Conservation (phyloP, 768 basidiomycete species). For the Clavulina sp. region DNA sequence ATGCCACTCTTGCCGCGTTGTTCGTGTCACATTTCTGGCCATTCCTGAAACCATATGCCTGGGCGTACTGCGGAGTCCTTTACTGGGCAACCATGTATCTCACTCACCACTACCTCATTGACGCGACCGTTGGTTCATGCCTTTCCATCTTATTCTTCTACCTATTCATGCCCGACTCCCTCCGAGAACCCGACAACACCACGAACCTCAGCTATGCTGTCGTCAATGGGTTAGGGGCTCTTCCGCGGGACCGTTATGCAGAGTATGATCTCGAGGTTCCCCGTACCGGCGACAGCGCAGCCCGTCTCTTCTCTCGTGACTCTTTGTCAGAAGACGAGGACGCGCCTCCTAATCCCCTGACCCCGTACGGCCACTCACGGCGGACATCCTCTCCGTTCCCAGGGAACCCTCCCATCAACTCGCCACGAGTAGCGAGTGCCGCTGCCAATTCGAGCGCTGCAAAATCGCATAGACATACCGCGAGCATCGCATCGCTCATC, state of each 20-base stretch:
- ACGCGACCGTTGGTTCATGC: constrained; percentile 87
- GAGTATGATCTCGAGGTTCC: constrained; percentile 48
- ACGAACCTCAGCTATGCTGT: constrained; percentile 20
- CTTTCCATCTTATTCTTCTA: constrained; percentile 80
- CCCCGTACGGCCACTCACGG: background rate
- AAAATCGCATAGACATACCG: constrained; percentile 56
- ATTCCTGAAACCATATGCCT: constrained; percentile 42
- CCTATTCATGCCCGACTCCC: constrained; percentile 65
- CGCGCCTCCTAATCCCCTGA: background rate
- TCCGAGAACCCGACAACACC: constrained; percentile 37
- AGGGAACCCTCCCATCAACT: constrained; percentile 36
- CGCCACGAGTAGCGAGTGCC: constrained; percentile 31
- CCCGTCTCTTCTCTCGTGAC: background rate
- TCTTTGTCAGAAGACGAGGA: background rate
- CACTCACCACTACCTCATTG: constrained; percentile 96
- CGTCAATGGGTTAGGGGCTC: constrained; percentile 13
- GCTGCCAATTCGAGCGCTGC: background rate
- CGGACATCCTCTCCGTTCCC: constrained; percentile 9
- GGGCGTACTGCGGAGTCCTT: constrained; percentile 68
- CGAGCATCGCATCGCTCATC: constrained; percentile 69
- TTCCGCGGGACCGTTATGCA: constrained; percentile 44
- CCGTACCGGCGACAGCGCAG: constrained; percentile 2
- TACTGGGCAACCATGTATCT: constrained; percentile 99
- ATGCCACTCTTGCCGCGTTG: constrained; percentile 80
- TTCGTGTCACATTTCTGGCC: constrained; percentile 95